These are phyloP conservation scores for Sherardia arvensis DNA, from an alignment of 257 asterid genomes.

Conservation along the genomic window DNA sequence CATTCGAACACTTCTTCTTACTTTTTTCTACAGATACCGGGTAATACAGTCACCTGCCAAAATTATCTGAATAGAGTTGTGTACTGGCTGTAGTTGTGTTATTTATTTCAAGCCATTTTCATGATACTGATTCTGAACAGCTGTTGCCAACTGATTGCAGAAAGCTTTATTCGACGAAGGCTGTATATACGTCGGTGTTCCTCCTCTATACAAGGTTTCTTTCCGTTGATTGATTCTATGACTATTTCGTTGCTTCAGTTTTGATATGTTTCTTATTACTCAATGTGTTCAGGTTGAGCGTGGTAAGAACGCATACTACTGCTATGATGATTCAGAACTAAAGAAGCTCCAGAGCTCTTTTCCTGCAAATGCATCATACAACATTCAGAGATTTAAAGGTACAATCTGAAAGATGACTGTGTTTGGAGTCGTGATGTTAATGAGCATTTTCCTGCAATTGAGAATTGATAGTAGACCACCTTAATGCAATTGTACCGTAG, in stretches of 20 bases:
- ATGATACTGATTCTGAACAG: slow-evolving; percentile 9
- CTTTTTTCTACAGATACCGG: slow-evolving; percentile 95
- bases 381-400: slow-evolving; percentile 98
- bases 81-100: neutral
- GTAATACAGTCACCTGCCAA: slow-evolving; percentile 22
- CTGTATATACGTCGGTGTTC: slow-evolving; percentile 93
- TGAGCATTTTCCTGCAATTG: neutral
- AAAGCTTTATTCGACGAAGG: slow-evolving; percentile 92
- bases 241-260: slow-evolving; percentile 12
- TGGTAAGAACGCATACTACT: slow-evolving; percentile 77
- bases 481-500: neutral
- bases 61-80: neutral
- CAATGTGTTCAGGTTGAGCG: slow-evolving; percentile 65
- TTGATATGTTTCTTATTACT: slow-evolving; percentile 4
- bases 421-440: neutral
- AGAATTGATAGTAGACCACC: neutral
- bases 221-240: neutral
- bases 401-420: neutral
- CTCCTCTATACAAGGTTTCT: slow-evolving; percentile 89
- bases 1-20: slow-evolving; percentile 79
- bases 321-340: slow-evolving; percentile 79
- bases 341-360: slow-evolving; percentile 53
- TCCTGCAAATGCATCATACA: slow-evolving; percentile 89
- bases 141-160: slow-evolving; percentile 42
- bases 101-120: neutral